These are phyloP conservation scores for Anthostomella pinea DNA, from an alignment of 2,329 filamentous ascomycete species.

Conservation along the genomic window DNA sequence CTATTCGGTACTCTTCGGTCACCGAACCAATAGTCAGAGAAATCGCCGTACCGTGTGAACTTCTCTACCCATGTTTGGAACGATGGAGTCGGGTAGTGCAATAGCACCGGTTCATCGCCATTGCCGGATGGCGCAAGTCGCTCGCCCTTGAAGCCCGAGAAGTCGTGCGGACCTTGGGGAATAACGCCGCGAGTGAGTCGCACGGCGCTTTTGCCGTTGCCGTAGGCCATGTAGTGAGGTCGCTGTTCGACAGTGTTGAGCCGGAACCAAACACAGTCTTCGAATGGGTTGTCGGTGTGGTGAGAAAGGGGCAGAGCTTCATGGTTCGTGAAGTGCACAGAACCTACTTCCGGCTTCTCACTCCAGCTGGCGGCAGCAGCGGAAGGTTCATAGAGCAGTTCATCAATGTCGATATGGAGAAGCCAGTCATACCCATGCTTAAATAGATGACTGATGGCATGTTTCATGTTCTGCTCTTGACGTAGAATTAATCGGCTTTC, in stretches of 20 bases:
- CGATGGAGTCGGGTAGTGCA: slow-evolving; percentile 1
- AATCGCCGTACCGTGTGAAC: background rate
- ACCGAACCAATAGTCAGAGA: slow-evolving; percentile 1
- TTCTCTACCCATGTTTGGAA: background rate
- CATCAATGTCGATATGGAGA: slow-evolving; percentile 1
- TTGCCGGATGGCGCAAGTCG: background rate
- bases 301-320: too few relatives aligned
- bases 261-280: background rate
- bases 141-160: background rate
- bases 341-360: too few relatives aligned
- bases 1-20: background rate
- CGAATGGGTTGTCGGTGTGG: background rate
- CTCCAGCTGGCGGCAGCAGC: too few relatives aligned
- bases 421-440: background rate
- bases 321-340: too few relatives aligned
- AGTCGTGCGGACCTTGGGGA: background rate
- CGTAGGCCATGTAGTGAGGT: background rate
- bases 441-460: background rate
- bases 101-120: background rate
- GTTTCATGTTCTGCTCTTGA: background rate
- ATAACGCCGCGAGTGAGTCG: background rate
- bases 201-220: slow-evolving; percentile 2
- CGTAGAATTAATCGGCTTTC: slow-evolving; percentile 1
- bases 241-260: slow-evolving; percentile 1
- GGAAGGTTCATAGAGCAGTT: background rate